Conservation (phyloP, 1,139 yeast genomes). For the Kazachstania sp. region DNA sequence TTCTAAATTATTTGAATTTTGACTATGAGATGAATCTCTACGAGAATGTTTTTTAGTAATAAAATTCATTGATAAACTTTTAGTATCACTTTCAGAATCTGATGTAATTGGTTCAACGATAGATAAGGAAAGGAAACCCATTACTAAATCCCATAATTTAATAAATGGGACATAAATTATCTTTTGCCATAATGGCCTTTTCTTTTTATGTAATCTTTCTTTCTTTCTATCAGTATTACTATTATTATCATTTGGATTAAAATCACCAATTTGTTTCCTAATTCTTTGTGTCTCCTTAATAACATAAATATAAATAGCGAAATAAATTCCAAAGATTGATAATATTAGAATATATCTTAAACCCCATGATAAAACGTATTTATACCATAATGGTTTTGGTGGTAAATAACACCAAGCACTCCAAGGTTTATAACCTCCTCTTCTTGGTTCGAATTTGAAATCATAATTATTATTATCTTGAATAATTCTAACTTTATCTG, state of each 20-base stretch:
- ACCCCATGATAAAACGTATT: slow-evolving; percentile 71
- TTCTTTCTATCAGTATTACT: too few relatives aligned
- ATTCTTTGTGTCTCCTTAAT: slow-evolving; percentile 51
- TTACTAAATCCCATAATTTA: slow-evolving; percentile 5
- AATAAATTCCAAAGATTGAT: slow-evolving; percentile 55
- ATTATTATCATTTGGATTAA: slow-evolving; percentile 4
- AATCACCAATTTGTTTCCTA: slow-evolving; percentile 30
- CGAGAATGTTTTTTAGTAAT: neutral
- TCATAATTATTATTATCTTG: slow-evolving; percentile 20
- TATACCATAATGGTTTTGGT: slow-evolving; percentile 62
- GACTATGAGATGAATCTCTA: neutral
- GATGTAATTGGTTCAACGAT: neutral
- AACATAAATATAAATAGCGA: slow-evolving; percentile 67
- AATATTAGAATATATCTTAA: slow-evolving; percentile 66
- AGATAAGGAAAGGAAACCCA: slow-evolving; percentile 3
- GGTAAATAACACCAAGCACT: slow-evolving; percentile 82
- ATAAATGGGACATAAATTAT: slow-evolving; percentile 12
- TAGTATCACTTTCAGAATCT: neutral
- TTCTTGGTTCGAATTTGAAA: slow-evolving; percentile 20
- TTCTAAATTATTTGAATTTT: neutral
- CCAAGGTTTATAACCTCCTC: slow-evolving; percentile 50
- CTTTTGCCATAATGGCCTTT: slow-evolving; percentile 1
- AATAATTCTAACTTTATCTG: slow-evolving; percentile 16
- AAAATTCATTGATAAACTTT: neutral
- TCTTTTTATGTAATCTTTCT: neutral